These are phyloP conservation scores for Sclerotinia minor DNA, from an alignment of 2,329 filamentous ascomycete genomes.

Conservation along the genomic window DNA sequence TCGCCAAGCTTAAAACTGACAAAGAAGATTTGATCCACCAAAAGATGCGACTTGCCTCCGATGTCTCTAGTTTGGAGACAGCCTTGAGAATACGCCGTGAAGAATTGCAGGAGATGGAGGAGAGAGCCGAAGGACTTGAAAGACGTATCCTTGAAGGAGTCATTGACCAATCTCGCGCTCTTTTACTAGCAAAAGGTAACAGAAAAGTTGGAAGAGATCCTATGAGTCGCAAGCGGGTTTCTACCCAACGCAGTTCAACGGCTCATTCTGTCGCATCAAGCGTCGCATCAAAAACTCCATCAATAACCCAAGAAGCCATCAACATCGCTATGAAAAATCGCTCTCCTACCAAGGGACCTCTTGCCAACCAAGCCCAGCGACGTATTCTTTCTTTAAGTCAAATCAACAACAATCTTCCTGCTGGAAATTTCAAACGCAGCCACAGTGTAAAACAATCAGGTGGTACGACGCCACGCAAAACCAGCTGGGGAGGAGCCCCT, in stretches of 20 bases:
- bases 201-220: slow-evolving; percentile 44
- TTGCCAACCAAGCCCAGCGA: slow-evolving; percentile 56
- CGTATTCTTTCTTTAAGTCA: slow-evolving; percentile 90
- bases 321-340: slow-evolving; percentile 53
- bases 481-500: slow-evolving; percentile 63
- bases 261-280: slow-evolving; percentile 43
- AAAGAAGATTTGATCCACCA: slow-evolving; percentile 75
- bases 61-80: slow-evolving; percentile 88
- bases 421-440: slow-evolving; percentile 69
- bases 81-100: slow-evolving; percentile 85
- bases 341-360: slow-evolving; percentile 34
- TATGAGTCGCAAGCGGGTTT: slow-evolving; percentile 54
- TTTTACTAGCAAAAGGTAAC: slow-evolving; percentile 71
- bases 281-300: slow-evolving; percentile 38
- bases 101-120: slow-evolving; percentile 88
- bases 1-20: slow-evolving; percentile 54
- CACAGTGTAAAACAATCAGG: slow-evolving; percentile 71
- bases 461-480: slow-evolving; percentile 57
- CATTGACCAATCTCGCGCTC: slow-evolving; percentile 89
- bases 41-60: slow-evolving; percentile 76
- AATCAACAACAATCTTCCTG: slow-evolving; percentile 71
- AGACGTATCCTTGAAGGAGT: slow-evolving; percentile 91
- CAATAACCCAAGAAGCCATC: slow-evolving; percentile 48
- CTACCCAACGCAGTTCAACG: slow-evolving; percentile 47
- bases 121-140: slow-evolving; percentile 83